phyloP scores from a whole-genome alignment of 2,329 filamentous ascomycete species.

The Hypoxylon sp. region DNA sequence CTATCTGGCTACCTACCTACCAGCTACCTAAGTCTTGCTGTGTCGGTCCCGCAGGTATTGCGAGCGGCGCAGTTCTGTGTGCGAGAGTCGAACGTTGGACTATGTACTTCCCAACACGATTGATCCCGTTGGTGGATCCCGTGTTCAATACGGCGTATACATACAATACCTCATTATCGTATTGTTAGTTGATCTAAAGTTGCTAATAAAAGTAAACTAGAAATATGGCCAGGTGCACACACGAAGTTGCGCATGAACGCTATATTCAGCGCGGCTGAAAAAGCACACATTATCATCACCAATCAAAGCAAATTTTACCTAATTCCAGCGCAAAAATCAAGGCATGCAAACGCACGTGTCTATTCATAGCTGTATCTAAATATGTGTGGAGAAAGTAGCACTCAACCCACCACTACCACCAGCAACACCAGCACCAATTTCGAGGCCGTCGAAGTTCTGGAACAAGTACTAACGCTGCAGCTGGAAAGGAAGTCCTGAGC shows the following conservation, averaged over 20 bases:
- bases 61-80: not conserved
- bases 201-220: not conserved
- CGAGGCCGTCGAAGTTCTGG: not conserved
- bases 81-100: not conserved
- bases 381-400: not conserved
- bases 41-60: not conserved
- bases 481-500: not conserved
- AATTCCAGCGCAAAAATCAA: not conserved
- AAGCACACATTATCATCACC: not conserved
- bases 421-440: not conserved
- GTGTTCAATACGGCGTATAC: not conserved
- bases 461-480: not conserved
- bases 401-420: not conserved
- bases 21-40: not conserved
- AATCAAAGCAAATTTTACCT: constrained; percentile 1
- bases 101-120: no score
- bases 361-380: constrained; percentile 15
- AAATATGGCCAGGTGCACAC: not conserved
- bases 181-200: not conserved
- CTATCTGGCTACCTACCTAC: not conserved
- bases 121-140: not conserved
- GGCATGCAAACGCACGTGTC: constrained; percentile 13
- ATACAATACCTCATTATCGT: not conserved
- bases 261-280: not conserved
- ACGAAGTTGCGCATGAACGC: not conserved